Evolutionary conservation across 345 rosid genomes (phyloP).

Genomic region (Eucalyptus marginata): DNA sequence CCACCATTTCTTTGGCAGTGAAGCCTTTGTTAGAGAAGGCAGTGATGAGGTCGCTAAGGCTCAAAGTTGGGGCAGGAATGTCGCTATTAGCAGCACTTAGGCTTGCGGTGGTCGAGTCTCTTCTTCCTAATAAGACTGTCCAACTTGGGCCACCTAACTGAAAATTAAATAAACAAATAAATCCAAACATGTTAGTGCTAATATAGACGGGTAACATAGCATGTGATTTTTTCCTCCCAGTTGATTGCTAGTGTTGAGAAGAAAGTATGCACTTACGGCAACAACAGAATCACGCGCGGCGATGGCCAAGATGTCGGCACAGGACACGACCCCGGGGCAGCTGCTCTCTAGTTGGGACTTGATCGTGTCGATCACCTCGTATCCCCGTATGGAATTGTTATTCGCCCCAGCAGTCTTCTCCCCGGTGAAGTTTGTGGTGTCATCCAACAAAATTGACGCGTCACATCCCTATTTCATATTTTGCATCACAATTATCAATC

Average conservation of each 20-base stretch:
- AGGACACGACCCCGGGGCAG: slow-evolving; percentile 7
- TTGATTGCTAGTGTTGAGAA: not conserved
- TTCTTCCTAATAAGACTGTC: slow-evolving; percentile 42
- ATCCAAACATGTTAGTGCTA: not conserved
- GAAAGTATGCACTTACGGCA: not conserved
- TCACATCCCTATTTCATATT: slow-evolving; percentile 13
- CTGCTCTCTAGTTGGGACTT: slow-evolving; percentile 7
- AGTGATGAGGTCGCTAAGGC: slow-evolving; percentile 26
- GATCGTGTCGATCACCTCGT: slow-evolving; percentile 8
- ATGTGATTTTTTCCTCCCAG: not conserved
- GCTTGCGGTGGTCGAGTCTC: slow-evolving; percentile 53
- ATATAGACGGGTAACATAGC: not conserved
- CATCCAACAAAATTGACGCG: slow-evolving; percentile 8
- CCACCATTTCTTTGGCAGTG: slow-evolving; percentile 43
- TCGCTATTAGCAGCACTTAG: slow-evolving; percentile 5
- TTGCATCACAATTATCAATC: not conserved
- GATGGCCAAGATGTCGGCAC: slow-evolving; percentile 15
- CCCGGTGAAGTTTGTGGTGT: not conserved
- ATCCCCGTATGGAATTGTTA: slow-evolving; percentile 12
- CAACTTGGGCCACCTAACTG: slow-evolving; percentile 45
- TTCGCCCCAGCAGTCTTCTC: slow-evolving; percentile 5
- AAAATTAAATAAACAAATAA: not conserved
- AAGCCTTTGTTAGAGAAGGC: slow-evolving; percentile 45
- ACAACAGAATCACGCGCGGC: slow-evolving; percentile 19
- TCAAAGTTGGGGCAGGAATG: slow-evolving; percentile 26